Conservation (phyloP, 352 stramenopile genomes). For the Plasmopara viticola region DNA sequence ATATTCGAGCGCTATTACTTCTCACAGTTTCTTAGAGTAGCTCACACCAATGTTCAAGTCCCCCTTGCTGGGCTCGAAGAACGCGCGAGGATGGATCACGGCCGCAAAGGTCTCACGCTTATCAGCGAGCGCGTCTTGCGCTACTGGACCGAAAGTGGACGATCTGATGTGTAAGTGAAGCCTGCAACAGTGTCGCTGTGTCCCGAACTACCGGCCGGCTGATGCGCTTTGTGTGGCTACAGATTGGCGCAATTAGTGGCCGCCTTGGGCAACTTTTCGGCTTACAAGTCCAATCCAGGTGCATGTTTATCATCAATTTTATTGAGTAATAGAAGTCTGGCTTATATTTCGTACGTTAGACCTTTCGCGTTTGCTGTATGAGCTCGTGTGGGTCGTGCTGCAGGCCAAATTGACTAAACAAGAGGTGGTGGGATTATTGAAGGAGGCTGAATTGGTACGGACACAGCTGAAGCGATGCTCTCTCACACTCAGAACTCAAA, state of each 20-base stretch:
- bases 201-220: conserved; percentile 1
- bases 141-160: conserved; percentile 59
- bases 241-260: conserved; percentile 35
- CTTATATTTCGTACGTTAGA: conserved; percentile 15
- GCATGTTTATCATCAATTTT: conserved; percentile 6
- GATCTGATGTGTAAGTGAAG: conserved; percentile 42
- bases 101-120: conserved; percentile 26
- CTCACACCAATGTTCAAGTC: neutral
- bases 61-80: conserved; percentile 16
- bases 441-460: conserved; percentile 53
- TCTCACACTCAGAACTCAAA: neutral
- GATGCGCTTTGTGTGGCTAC: conserved; percentile 4
- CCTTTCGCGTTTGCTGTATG: conserved; percentile 64
- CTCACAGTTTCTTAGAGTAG: neutral
- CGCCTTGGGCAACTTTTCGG: conserved; percentile 32
- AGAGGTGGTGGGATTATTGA: conserved; percentile 64
- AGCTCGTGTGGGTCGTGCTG: conserved; percentile 72
- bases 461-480: neutral
- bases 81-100: conserved; percentile 24
- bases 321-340: too few species aligned
- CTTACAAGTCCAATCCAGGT: conserved; percentile 26
- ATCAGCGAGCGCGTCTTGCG: conserved; percentile 53
- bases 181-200: neutral
- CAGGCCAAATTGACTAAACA: conserved; percentile 61
- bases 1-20: neutral